phyloP scores from a whole-genome alignment of 2,329 filamentous ascomycete species.

The Colletotrichum incanum region DNA sequence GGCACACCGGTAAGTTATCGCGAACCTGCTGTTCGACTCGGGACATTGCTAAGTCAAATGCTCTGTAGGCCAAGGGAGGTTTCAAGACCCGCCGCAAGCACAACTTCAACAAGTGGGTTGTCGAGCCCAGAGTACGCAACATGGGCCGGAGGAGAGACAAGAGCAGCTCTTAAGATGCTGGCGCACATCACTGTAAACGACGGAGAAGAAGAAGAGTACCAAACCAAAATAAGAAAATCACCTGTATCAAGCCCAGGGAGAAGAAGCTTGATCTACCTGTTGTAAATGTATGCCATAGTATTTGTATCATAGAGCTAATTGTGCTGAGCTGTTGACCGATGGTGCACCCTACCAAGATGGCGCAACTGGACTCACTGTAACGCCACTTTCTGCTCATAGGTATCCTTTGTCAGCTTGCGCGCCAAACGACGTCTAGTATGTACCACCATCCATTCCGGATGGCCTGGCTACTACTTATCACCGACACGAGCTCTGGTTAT shows the following conservation, averaged over 20 bases:
- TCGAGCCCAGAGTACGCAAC: constrained; percentile 87
- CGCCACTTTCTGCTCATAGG: not conserved
- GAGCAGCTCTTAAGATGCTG: constrained; percentile 44
- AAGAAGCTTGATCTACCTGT: constrained; percentile 8
- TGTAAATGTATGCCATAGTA: constrained; percentile 40
- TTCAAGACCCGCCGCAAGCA: constrained; percentile 93
- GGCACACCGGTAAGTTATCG: constrained; percentile 84
- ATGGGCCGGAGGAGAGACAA: constrained; percentile 89
- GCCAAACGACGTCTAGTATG: not conserved
- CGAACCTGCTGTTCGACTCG: not conserved
- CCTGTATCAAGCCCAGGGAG: not conserved
- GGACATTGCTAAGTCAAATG: constrained; percentile 49
- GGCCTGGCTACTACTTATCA: not conserved
- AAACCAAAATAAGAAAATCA: not conserved
- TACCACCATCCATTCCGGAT: not conserved
- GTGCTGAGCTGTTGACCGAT: constrained; percentile 2
- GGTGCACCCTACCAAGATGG: constrained; percentile 15
- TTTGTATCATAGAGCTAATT: constrained; percentile 39
- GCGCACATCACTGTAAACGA: not conserved
- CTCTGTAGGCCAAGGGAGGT: constrained; percentile 79
- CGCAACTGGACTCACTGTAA: constrained; percentile 6
- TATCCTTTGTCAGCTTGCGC: not conserved
- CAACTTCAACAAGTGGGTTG: constrained; percentile 94
- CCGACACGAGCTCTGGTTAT: not conserved
- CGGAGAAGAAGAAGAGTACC: not conserved